Conservation (phyloP, 352 stramenopile genomes). For the Peronosclerospora sorghi region DNA sequence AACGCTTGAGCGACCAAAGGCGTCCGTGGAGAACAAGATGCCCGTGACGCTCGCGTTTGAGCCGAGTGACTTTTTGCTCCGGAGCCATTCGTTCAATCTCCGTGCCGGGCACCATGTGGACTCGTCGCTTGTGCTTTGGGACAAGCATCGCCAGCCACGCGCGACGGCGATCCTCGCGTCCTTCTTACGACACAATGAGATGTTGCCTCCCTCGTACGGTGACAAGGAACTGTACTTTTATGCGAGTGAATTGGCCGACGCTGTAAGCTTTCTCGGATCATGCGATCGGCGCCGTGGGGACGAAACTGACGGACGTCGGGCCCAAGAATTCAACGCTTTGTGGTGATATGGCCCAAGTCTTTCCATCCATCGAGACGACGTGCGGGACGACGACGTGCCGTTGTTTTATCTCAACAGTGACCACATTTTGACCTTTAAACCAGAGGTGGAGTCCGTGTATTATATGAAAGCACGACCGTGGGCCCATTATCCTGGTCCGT, state of each 20-base stretch:
- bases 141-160: constrained; percentile 24
- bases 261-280: constrained; percentile 30
- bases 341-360: constrained; percentile 41
- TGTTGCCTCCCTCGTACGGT: constrained; percentile 26
- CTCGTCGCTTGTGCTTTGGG: constrained; percentile 35
- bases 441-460: constrained; percentile 25
- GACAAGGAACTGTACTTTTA: constrained; percentile 42
- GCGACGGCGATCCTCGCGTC: constrained; percentile 30
- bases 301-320: constrained; percentile 12
- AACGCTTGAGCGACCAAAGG: constrained; percentile 12
- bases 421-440: constrained; percentile 27
- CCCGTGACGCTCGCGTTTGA: constrained; percentile 13
- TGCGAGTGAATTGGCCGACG: constrained; percentile 31
- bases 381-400: constrained; percentile 16
- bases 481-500: constrained; percentile 26
- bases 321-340: constrained; percentile 30
- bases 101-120: constrained; percentile 29
- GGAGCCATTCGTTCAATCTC: constrained; percentile 25
- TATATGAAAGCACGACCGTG: constrained; percentile 30
- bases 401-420: constrained; percentile 55
- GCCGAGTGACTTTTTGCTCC: constrained; percentile 18
- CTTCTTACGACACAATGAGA: constrained; percentile 16
- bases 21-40: constrained; percentile 6
- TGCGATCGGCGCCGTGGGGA: constrained; percentile 34
- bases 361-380: constrained; percentile 18